Evolutionary conservation across 768 basidiomycete species (phyloP).

Genomic region (Sarcodon sp.): DNA sequence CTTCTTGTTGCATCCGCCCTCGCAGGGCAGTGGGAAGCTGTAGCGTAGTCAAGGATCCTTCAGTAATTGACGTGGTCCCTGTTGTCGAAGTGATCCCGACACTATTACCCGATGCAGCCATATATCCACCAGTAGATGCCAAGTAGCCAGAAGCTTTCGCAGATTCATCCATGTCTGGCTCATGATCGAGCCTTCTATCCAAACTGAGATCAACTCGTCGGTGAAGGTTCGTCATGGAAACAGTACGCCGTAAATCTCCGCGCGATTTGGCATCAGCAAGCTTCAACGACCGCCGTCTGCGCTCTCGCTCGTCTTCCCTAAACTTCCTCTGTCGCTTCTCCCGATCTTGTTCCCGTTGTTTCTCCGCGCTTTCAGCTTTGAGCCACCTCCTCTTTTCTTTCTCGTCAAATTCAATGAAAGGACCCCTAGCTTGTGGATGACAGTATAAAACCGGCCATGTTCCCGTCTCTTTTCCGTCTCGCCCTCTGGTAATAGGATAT

Average conservation of each 20-base stretch:
- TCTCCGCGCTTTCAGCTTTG: conserved; percentile 23
- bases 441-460: conserved; percentile 82
- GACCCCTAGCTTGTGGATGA: conserved; percentile 59
- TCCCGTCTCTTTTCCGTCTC: conserved; percentile 37
- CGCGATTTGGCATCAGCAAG: conserved; percentile 23
- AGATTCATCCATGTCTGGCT: conserved; percentile 28
- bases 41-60: conserved; percentile 27
- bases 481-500: conserved; percentile 46
- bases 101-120: conserved; percentile 93
- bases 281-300: conserved; percentile 14
- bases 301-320: conserved; percentile 17
- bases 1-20: conserved; percentile 47
- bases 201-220: conserved; percentile 32
- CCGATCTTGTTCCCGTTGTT: conserved; percentile 24
- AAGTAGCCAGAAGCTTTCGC: conserved; percentile 62
- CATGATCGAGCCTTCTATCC: conserved; percentile 19
- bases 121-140: conserved; percentile 45
- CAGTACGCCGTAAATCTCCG: conserved; percentile 58
- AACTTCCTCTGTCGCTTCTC: conserved; percentile 28
- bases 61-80: conserved; percentile 67
- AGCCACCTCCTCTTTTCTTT: conserved; percentile 59
- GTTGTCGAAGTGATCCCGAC: conserved; percentile 86
- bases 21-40: conserved; percentile 41
- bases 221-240: conserved; percentile 67
- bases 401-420: conserved; percentile 67